phyloP scores from a whole-genome alignment of 768 basidiomycete species.

The Rhodotorula toruloides region DNA sequence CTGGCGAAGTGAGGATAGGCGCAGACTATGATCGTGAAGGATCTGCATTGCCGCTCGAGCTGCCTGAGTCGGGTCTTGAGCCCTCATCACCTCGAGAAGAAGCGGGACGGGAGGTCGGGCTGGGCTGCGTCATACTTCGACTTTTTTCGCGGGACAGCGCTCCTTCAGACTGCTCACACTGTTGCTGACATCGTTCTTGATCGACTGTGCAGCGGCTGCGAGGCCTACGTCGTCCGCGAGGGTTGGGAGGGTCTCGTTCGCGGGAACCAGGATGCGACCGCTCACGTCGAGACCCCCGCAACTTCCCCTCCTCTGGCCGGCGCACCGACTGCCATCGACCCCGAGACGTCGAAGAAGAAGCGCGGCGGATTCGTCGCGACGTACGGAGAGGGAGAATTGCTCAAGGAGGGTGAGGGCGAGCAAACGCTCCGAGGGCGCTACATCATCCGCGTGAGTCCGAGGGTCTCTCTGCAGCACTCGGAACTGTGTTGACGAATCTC shows the following conservation, averaged over 20 bases:
- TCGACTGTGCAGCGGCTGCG: slow-evolving; percentile 67
- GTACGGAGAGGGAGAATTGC: slow-evolving; percentile 57
- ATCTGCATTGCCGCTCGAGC: too few species aligned
- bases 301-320: slow-evolving; percentile 43
- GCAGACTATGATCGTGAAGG: too few species aligned
- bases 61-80: too few species aligned
- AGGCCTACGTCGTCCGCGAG: slow-evolving; percentile 92
- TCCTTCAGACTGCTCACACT: not conserved
- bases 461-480: not conserved
- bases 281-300: slow-evolving; percentile 34
- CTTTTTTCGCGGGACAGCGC: not conserved
- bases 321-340: not conserved
- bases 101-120: too few species aligned
- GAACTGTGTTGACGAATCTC: not conserved
- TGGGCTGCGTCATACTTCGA: too few species aligned
- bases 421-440: slow-evolving; percentile 80
- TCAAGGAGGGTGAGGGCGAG: slow-evolving; percentile 60
- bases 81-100: too few species aligned
- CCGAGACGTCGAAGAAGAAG: not conserved
- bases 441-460: slow-evolving; percentile 61
- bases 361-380: slow-evolving; percentile 41
- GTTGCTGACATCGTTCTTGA: not conserved
- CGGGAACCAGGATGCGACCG: slow-evolving; percentile 57
- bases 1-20: too few species aligned
- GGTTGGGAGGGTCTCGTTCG: slow-evolving; percentile 96